Conservation (phyloP, 2,329 filamentous ascomycete species). For the Monilinia aucupariae region DNA sequence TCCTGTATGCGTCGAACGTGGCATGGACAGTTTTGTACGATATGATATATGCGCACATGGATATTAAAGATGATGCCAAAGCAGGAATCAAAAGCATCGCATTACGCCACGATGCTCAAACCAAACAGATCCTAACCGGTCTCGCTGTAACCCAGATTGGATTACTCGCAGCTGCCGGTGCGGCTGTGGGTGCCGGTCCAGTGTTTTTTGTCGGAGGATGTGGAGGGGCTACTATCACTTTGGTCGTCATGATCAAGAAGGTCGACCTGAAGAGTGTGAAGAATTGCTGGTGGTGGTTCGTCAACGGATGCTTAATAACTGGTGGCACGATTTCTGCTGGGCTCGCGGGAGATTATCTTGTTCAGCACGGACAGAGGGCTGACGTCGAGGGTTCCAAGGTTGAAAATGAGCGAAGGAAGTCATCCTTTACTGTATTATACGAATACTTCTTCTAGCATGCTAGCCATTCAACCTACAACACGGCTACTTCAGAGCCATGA, state of each 20-base stretch:
- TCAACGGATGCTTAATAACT: slow-evolving; percentile 64
- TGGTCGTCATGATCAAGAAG: slow-evolving; percentile 61
- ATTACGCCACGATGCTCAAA: slow-evolving; percentile 69
- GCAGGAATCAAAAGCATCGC: slow-evolving; percentile 87
- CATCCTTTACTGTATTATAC: slow-evolving; percentile 14
- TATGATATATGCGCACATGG: slow-evolving; percentile 92
- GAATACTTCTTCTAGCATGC: neutral
- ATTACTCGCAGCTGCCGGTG: slow-evolving; percentile 64
- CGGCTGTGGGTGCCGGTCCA: slow-evolving; percentile 62
- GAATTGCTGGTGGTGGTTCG: slow-evolving; percentile 74
- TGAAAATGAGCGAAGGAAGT: slow-evolving; percentile 1
- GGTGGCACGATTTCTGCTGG: slow-evolving; percentile 57
- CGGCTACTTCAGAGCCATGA: neutral
- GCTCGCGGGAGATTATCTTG: slow-evolving; percentile 54
- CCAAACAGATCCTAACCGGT: slow-evolving; percentile 68
- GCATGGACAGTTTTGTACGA: slow-evolving; percentile 87
- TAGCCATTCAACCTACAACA: neutral
- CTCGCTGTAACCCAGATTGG: slow-evolving; percentile 64
- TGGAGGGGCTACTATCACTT: slow-evolving; percentile 55
- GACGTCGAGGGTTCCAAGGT: neutral
- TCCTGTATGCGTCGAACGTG: slow-evolving; percentile 71
- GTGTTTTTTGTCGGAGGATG: slow-evolving; percentile 63
- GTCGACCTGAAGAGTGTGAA: slow-evolving; percentile 61
- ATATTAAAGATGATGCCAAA: slow-evolving; percentile 78
- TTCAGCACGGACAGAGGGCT: slow-evolving; percentile 40